phyloP scores from a whole-genome alignment of 1,284 basidiomycete genomes.

The Apiotrichum laibachii region DNA sequence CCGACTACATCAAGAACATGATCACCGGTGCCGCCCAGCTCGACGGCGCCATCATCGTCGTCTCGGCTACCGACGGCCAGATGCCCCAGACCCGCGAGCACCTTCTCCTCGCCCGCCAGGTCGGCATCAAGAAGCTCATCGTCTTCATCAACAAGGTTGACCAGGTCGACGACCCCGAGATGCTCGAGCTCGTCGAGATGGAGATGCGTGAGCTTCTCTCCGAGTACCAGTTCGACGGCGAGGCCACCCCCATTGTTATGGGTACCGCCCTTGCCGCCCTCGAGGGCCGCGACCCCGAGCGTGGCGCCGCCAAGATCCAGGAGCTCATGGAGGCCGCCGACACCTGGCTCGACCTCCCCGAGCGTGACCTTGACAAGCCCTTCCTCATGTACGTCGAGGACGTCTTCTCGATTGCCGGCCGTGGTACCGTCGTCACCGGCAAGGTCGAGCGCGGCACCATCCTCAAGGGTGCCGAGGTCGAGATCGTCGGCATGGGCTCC shows the following conservation, averaged over 20 bases:
- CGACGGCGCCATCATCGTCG: constrained; percentile 96
- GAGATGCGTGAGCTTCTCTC: constrained; percentile 98
- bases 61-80: constrained; percentile 97
- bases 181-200: constrained; percentile 99
- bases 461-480: constrained; percentile 89
- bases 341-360: constrained; percentile 90
- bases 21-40: constrained; percentile 99
- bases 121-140: constrained; percentile 96
- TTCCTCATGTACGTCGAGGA: constrained; percentile 98
- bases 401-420: constrained; percentile 96
- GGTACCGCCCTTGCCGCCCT: constrained; percentile 95
- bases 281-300: constrained; percentile 74
- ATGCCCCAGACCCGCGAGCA: constrained; percentile 99
- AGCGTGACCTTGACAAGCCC: constrained; percentile 95
- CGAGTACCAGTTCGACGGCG: constrained; percentile 93
- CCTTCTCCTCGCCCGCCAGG: constrained; percentile 93
- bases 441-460: constrained; percentile 94
- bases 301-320: constrained; percentile 76
- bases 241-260: constrained; percentile 94
- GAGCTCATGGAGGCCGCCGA: constrained; percentile 88
- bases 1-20: constrained; percentile 88
- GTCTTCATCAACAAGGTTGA: constrained; percentile 99
- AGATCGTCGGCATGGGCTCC: constrained; percentile 84
- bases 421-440: constrained; percentile 97
- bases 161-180: constrained; percentile 93